A percentile compares a stretch with the other conserved stretches of the same genome.
Evolutionary conservation across 176 grass and related monocot genomes (phyloP).

Genomic region (Typha latifolia): DNA sequence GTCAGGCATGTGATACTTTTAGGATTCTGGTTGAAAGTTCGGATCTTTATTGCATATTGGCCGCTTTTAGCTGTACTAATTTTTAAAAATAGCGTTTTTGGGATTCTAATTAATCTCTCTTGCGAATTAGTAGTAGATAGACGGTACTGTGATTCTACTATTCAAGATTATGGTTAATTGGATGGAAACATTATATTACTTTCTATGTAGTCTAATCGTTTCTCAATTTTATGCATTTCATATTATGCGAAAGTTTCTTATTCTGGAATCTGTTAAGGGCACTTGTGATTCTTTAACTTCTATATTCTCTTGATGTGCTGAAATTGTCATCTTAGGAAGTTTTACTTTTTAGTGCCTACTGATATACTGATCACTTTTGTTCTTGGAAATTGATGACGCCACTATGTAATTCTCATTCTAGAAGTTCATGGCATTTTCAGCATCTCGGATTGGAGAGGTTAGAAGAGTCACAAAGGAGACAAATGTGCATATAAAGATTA

Average conservation of each 20-base stretch:
- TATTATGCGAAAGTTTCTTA: not conserved
- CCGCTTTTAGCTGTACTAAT: no score
- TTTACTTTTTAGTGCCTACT: not conserved
- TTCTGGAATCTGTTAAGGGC: not conserved
- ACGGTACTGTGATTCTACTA: no score
- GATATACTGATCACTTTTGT: not conserved
- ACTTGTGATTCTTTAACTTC: not conserved
- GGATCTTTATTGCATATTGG: not conserved
- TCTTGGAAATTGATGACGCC: not conserved
- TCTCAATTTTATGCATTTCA: not conserved
- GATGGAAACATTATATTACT: no score
- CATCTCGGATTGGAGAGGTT: constrained; percentile 53
- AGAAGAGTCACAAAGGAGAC: constrained; percentile 84
- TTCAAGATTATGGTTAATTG: no score
- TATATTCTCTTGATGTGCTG: not conserved
- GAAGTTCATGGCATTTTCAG: not conserved
- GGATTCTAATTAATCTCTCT: no score
- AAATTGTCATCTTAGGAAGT: not conserved
- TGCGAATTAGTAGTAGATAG: no score
- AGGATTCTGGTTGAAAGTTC: not conserved
- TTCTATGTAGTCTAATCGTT: not conserved
- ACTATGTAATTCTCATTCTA: not conserved
- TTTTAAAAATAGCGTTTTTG: no score
- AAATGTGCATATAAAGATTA: constrained; percentile 75
- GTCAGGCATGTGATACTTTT: not conserved